phyloP scores from a whole-genome alignment of 2,329 filamentous ascomycete species.

The Nannizzia gypsea region DNA sequence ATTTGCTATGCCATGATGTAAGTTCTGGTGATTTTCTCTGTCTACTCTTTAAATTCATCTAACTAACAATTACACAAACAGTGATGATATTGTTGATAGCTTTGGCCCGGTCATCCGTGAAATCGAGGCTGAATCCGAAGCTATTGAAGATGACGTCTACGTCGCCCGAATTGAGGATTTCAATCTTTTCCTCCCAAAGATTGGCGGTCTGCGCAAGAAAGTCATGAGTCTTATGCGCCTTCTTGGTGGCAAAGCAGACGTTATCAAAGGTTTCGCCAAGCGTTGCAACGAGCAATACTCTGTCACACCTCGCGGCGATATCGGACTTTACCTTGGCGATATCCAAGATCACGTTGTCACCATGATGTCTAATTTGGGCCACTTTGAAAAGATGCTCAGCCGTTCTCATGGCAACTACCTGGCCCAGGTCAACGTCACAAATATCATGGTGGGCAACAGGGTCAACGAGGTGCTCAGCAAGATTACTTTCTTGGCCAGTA shows the following conservation, averaged over 20 bases:
- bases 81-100: slow-evolving; percentile 92
- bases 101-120: slow-evolving; percentile 83
- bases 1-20: slow-evolving; percentile 97
- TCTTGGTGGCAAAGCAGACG: slow-evolving; percentile 93
- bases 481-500: slow-evolving; percentile 85
- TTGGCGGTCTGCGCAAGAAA: slow-evolving; percentile 85
- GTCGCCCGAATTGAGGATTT: slow-evolving; percentile 84
- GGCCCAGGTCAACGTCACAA: slow-evolving; percentile 85
- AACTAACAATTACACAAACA: slow-evolving; percentile 27
- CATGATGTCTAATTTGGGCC: slow-evolving; percentile 91
- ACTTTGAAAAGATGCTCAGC: slow-evolving; percentile 96
- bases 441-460: slow-evolving; percentile 73
- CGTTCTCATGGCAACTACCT: slow-evolving; percentile 93
- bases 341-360: slow-evolving; percentile 99
- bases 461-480: slow-evolving; percentile 87
- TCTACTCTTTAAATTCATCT: background rate
- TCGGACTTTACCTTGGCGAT: slow-evolving; percentile 90
- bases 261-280: slow-evolving; percentile 94
- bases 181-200: slow-evolving; percentile 70
- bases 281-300: slow-evolving; percentile 97
- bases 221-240: slow-evolving; percentile 88
- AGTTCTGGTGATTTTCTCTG: slow-evolving; percentile 25
- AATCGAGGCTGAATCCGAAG: slow-evolving; percentile 78
- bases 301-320: slow-evolving; percentile 89
- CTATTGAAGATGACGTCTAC: slow-evolving; percentile 92